These are phyloP conservation scores for Colletotrichum musicola DNA, from an alignment of 2,329 filamentous ascomycete genomes.

Conservation along the genomic window DNA sequence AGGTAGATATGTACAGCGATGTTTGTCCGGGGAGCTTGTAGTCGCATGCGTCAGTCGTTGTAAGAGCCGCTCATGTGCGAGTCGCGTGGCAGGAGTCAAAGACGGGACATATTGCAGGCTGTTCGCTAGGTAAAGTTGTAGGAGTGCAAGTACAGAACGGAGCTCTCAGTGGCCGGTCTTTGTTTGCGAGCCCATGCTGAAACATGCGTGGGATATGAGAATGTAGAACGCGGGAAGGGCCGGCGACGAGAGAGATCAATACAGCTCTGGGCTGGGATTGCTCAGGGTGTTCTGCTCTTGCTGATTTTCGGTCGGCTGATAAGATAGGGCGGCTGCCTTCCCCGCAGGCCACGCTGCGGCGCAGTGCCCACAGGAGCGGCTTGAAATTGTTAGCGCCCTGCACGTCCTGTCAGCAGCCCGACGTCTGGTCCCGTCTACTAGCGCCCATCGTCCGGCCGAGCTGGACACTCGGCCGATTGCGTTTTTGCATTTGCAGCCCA, in stretches of 20 bases:
- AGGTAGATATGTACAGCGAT: conserved; percentile 5
- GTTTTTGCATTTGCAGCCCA: background rate
- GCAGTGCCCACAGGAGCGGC: conserved; percentile 11
- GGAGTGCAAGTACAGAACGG: conserved; percentile 7
- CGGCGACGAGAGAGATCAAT: conserved; percentile 29
- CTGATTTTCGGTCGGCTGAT: conserved; percentile 20
- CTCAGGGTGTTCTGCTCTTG: conserved; percentile 3
- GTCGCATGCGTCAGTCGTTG: conserved; percentile 32
- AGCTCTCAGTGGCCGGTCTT: conserved; percentile 26
- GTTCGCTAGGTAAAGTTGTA: conserved; percentile 1
- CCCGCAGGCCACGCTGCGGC: conserved; percentile 25
- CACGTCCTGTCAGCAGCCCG: conserved; percentile 7
- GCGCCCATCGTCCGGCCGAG: conserved; percentile 3
- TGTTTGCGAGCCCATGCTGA: conserved; percentile 33
- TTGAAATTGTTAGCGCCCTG: conserved; percentile 3
- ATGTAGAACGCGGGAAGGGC: conserved; percentile 26
- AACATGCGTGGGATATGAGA: conserved; percentile 20
- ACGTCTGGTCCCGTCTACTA: conserved; percentile 11
- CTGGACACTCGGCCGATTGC: background rate
- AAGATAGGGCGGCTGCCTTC: conserved; percentile 33
- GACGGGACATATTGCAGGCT: conserved; percentile 21
- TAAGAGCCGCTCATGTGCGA: conserved; percentile 24
- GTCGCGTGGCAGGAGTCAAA: conserved; percentile 37
- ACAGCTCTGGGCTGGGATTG: conserved; percentile 1
- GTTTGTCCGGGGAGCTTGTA: conserved; percentile 31